Conservation (phyloP, 257 asterid species). For the Anisodus acutangulus region DNA sequence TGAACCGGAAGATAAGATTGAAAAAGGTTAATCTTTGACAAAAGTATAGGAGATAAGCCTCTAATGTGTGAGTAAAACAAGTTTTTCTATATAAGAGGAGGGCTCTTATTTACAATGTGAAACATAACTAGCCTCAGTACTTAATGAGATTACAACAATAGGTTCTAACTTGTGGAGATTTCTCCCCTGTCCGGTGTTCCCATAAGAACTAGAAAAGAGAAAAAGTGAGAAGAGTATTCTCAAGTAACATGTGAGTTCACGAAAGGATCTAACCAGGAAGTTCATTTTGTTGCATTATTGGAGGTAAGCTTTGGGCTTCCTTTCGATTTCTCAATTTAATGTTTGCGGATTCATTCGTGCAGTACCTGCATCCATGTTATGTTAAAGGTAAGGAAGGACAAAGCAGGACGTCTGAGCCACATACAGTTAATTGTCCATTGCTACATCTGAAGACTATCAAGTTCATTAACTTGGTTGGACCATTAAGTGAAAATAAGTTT, state of each 20-base stretch:
- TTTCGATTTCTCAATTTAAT: not conserved
- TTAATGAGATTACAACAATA: not conserved
- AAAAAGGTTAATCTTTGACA: too few species aligned
- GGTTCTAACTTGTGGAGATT: not conserved
- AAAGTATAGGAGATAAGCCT: too few species aligned
- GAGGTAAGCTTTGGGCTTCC: too few species aligned
- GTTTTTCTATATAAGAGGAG: too few species aligned
- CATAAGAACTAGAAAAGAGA: not conserved
- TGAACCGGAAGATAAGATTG: too few species aligned
- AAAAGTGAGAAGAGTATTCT: too few species aligned
- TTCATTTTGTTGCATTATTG: too few species aligned
- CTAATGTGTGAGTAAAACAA: too few species aligned
- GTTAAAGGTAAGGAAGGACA: not conserved
- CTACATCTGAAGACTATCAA: conserved; percentile 22
- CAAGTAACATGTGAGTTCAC: too few species aligned
- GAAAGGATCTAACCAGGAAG: too few species aligned
- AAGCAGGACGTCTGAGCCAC: not conserved
- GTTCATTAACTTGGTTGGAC: conserved; percentile 4
- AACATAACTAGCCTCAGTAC: too few species aligned
- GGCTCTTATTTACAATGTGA: too few species aligned
- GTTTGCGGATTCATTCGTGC: not conserved
- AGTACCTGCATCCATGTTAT: not conserved
- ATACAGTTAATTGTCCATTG: not conserved
- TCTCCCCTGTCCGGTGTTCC: not conserved
- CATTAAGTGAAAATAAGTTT: not conserved